phyloP scores from a whole-genome alignment of 2,329 filamentous ascomycete species.

The Talaromyces rugulosus region DNA sequence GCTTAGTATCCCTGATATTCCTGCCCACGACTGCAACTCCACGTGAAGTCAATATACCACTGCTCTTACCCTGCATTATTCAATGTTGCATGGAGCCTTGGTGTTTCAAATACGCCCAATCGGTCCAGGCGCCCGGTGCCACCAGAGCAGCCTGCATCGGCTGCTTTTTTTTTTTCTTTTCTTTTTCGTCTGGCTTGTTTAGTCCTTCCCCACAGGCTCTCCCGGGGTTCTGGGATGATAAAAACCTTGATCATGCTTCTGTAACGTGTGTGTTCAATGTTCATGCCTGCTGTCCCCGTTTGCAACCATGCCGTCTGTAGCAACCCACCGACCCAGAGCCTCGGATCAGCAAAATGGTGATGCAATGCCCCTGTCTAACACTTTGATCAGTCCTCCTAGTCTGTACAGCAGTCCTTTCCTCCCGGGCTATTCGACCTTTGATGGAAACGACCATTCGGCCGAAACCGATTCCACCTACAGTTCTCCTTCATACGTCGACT shows the following conservation, averaged over 20 bases:
- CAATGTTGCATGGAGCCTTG: not conserved
- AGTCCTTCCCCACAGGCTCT: not conserved
- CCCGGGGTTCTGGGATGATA: not conserved
- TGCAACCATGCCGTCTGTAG: conserved; percentile 10
- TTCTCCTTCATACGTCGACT: conserved; percentile 20
- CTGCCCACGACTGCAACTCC: conserved; percentile 22
- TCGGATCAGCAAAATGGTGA: conserved; percentile 12
- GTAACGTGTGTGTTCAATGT: conserved; percentile 2
- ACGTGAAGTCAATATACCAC: conserved; percentile 13
- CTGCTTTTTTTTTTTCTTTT: conserved; percentile 6
- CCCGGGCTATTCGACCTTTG: conserved; percentile 22
- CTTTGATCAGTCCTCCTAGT: conserved; percentile 28
- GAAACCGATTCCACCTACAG: conserved; percentile 16
- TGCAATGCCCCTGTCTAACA: conserved; percentile 37
- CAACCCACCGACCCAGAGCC: conserved; percentile 4
- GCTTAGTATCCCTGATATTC: conserved; percentile 19
- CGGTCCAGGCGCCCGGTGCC: not conserved
- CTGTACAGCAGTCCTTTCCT: conserved; percentile 16
- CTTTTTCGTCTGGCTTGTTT: not conserved
- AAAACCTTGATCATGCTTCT: conserved; percentile 4
- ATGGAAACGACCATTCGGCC: conserved; percentile 19
- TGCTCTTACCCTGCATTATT: conserved; percentile 5
- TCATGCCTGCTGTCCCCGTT: not conserved
- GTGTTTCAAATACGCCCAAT: not conserved
- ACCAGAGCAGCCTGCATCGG: not conserved